Conservation (phyloP, 179 eudicot genomes). For the Silene coronaria region DNA sequence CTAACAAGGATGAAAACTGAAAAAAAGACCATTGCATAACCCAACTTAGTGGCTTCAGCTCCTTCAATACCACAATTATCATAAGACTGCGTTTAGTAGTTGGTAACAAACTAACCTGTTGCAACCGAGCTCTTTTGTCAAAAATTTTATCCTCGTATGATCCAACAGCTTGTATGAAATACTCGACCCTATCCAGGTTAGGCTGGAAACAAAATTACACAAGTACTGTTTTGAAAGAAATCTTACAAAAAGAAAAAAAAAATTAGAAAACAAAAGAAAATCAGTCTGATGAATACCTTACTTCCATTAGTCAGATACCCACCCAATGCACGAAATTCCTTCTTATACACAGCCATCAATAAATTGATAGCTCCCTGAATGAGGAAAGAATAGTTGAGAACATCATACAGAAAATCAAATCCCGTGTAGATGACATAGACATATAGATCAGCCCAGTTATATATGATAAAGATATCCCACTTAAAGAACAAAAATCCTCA, state of each 20-base stretch:
- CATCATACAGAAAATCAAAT: neutral
- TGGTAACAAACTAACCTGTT: conserved; percentile 47
- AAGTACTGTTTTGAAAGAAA: neutral
- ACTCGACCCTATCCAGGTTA: conserved; percentile 33
- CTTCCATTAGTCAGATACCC: conserved; percentile 44
- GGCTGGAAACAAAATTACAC: conserved; percentile 30
- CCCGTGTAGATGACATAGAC: neutral
- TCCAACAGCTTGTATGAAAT: conserved; percentile 45
- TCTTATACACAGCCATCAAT: conserved; percentile 42
- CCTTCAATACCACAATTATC: neutral
- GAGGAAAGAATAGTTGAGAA: conserved; percentile 5
- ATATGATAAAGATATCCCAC: neutral
- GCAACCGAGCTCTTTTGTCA: conserved; percentile 75
- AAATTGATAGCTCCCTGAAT: conserved; percentile 44
- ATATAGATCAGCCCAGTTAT: neutral
- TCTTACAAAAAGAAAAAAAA: conserved; percentile 8
- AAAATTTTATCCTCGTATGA: conserved; percentile 42
- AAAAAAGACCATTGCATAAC: neutral
- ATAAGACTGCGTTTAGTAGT: neutral
- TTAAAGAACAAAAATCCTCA: neutral
- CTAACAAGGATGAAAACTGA: neutral
- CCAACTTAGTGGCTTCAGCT: neutral
- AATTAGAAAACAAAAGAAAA: neutral
- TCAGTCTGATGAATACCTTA: conserved; percentile 51
- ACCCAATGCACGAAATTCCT: conserved; percentile 39